A percentile compares a stretch with the other conserved stretches of the same genome.
These are phyloP conservation scores for Collybiopsis luxurians DNA, from an alignment of 768 basidiomycete species.

Conservation along the genomic window DNA sequence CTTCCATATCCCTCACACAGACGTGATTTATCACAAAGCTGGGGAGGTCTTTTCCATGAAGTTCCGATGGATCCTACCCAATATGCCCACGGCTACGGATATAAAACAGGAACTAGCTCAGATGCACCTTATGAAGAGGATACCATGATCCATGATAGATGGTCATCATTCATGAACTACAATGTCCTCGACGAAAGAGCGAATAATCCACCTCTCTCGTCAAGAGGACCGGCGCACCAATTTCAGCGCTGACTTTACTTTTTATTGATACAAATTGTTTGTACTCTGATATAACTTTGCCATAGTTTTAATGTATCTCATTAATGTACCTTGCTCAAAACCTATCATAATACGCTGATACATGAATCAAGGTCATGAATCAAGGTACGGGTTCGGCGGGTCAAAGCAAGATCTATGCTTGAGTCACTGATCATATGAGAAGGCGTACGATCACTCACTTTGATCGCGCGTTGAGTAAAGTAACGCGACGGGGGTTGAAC, in stretches of 20 bases:
- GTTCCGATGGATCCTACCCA: conserved; percentile 22
- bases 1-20: neutral
- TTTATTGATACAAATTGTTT: no score
- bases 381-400: neutral
- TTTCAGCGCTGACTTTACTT: neutral
- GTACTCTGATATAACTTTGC: no score
- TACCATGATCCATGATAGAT: conserved; percentile 33
- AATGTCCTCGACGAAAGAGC: conserved; percentile 15
- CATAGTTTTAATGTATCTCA: neutral
- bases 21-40: conserved; percentile 28
- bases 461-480: no score
- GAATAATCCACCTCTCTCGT: neutral
- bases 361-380: no score
- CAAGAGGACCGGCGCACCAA: neutral
- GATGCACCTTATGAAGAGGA: conserved; percentile 13
- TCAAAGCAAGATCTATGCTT: conserved; percentile 1
- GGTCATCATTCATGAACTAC: conserved; percentile 38
- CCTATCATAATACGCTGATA: no score
- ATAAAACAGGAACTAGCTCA: neutral
- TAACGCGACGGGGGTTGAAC: no score
- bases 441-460: no score
- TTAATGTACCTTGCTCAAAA: no score
- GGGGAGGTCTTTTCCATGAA: conserved; percentile 37
- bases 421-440: no score
- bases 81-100: conserved; percentile 5